Percentiles rank a stretch among this genome's conserved stretches.
phyloP scores from a whole-genome alignment of 345 rosid species.

The Gossypium arboreum region DNA sequence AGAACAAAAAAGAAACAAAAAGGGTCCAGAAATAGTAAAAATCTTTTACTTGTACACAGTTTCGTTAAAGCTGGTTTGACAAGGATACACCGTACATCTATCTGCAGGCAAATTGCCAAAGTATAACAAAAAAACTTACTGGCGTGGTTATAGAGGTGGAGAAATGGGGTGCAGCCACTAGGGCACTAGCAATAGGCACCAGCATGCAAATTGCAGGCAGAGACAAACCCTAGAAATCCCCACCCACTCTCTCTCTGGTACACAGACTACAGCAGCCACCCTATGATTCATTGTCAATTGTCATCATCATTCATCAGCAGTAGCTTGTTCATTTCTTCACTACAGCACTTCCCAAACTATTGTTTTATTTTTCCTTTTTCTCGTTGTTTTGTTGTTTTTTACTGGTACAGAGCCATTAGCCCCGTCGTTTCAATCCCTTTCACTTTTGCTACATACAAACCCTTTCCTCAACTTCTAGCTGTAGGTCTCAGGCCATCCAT shows the following conservation, averaged over 20 bases:
- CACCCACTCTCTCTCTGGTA: background rate
- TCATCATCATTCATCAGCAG: background rate
- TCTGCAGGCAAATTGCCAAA: background rate
- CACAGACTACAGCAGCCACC: conserved; percentile 8
- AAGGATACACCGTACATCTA: background rate
- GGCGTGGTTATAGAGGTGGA: background rate
- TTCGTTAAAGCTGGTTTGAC: background rate
- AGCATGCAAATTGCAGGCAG: background rate
- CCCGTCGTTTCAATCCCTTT: background rate
- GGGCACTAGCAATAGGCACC: background rate
- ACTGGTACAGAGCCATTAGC: background rate
- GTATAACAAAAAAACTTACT: background rate
- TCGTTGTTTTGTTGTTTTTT: background rate
- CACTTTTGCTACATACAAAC: background rate
- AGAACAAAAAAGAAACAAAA: background rate
- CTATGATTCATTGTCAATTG: background rate
- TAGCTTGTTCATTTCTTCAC: background rate
- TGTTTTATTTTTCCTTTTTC: background rate
- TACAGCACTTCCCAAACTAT: background rate
- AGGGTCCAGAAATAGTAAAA: background rate
- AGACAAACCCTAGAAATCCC: background rate
- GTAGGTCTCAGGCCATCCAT: background rate
- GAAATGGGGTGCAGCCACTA: background rate
- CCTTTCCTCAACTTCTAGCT: background rate
- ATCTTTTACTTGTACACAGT: background rate